Evolutionary conservation across 768 basidiomycete genomes (phyloP).

Genomic region (Russula abietina): DNA sequence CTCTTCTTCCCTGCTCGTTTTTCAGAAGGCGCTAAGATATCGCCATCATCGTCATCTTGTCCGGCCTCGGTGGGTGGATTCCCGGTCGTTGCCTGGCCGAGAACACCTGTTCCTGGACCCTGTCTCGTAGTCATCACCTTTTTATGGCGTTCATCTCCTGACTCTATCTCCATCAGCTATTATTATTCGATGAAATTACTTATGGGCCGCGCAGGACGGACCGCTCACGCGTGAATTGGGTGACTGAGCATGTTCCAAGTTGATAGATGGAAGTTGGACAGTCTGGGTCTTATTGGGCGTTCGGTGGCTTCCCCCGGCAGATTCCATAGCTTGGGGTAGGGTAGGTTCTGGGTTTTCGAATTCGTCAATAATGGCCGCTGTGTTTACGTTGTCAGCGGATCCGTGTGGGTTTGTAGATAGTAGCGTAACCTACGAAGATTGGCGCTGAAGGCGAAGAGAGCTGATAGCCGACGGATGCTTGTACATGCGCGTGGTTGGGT

Average conservation of each 20-base stretch:
- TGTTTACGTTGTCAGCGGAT: neutral
- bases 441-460: constrained; percentile 59
- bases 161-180: neutral
- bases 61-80: neutral
- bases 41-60: constrained; percentile 1
- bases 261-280: neutral
- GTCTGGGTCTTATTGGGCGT: neutral
- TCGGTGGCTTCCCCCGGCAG: neutral
- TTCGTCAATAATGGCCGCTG: constrained; percentile 49
- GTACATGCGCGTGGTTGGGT: constrained; percentile 64
- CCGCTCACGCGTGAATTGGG: constrained; percentile 1
- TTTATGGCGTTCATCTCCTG: neutral
- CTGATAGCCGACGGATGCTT: constrained; percentile 62
- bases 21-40: neutral
- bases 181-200: neutral
- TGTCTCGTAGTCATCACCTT: neutral
- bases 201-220: neutral
- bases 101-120: neutral
- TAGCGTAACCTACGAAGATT: constrained; percentile 51
- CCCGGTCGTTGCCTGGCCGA: neutral
- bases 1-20: neutral
- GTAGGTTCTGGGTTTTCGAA: constrained; percentile 43
- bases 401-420: too few relatives aligned
- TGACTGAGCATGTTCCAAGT: neutral
- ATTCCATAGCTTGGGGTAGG: constrained; percentile 13